A percentile compares a stretch with the other conserved stretches of the same genome.
Conservation (phyloP, 768 basidiomycete species). For the Tremella yokohamensis region DNA sequence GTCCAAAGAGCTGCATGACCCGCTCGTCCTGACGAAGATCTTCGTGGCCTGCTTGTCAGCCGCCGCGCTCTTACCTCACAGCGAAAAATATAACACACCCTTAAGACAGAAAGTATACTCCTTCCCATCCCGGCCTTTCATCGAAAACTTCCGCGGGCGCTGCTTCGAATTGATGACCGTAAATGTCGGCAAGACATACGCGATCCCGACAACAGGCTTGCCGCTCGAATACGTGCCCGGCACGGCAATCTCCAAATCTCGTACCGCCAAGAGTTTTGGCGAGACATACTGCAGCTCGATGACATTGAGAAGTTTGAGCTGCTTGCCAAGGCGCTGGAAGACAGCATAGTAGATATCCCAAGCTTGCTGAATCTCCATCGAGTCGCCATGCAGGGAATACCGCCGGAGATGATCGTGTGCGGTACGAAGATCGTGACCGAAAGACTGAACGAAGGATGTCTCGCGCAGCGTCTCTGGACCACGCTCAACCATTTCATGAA, state of each 20-base stretch:
- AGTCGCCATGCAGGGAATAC: constrained; percentile 80
- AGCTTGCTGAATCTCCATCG: constrained; percentile 85
- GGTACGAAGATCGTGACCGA: constrained; percentile 84
- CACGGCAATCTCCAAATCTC: constrained; percentile 89
- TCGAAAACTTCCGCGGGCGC: constrained; percentile 78
- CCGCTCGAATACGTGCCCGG: constrained; percentile 94
- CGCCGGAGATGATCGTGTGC: constrained; percentile 86
- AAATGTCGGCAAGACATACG: constrained; percentile 80
- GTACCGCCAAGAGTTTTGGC: constrained; percentile 79
- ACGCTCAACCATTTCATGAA: constrained; percentile 92
- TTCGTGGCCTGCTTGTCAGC: constrained; percentile 71
- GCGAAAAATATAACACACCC: constrained; percentile 57
- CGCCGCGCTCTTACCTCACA: neutral
- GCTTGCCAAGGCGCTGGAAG: constrained; percentile 94
- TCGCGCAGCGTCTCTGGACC: constrained; percentile 92
- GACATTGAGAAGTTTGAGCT: constrained; percentile 78
- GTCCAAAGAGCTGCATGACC: constrained; percentile 97
- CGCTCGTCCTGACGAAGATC: constrained; percentile 98
- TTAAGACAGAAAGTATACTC: constrained; percentile 91
- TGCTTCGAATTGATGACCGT: constrained; percentile 96
- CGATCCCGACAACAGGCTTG: constrained; percentile 73
- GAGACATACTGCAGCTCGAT: constrained; percentile 97
- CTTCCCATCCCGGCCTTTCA: constrained; percentile 85
- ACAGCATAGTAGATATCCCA: constrained; percentile 99
- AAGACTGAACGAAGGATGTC: constrained; percentile 89